Evolutionary conservation across 176 grass and related monocot genomes (phyloP).

Genomic region (Areca catechu): DNA sequence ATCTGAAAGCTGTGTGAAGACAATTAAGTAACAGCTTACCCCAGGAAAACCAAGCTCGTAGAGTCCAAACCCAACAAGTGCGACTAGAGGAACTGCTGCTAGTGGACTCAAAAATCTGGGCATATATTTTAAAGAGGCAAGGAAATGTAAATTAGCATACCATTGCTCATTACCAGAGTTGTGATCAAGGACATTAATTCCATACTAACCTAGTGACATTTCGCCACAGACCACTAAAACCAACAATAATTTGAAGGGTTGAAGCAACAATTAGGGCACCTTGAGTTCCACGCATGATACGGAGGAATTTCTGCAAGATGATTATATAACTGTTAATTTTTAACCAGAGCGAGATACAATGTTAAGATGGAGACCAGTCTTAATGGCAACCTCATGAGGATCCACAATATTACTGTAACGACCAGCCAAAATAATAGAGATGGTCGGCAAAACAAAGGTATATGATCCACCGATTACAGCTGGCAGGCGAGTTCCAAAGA

Average conservation of each 20-base stretch:
- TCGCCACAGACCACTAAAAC: conserved; percentile 97
- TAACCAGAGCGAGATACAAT: conserved; percentile 14
- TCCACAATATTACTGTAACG: conserved; percentile 71
- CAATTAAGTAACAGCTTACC: conserved; percentile 27
- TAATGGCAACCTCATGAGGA: conserved; percentile 49
- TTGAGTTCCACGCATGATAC: conserved; percentile 93
- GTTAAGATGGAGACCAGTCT: neutral
- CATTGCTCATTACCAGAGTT: neutral
- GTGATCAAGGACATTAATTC: neutral
- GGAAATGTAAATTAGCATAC: conserved; percentile 2
- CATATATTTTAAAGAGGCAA: conserved; percentile 3
- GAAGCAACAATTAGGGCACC: conserved; percentile 94
- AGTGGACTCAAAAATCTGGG: conserved; percentile 84
- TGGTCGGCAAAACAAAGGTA: conserved; percentile 90
- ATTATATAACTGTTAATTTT: conserved; percentile 25
- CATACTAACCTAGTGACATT: conserved; percentile 77
- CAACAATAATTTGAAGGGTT: conserved; percentile 88
- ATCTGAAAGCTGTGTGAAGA: too few relatives aligned
- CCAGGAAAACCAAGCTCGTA: conserved; percentile 97
- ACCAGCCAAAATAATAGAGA: conserved; percentile 84
- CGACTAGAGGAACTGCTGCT: conserved; percentile 76
- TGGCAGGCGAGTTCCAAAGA: conserved; percentile 86
- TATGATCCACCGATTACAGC: conserved; percentile 87
- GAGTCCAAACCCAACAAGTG: conserved; percentile 74
- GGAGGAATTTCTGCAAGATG: conserved; percentile 67